Base-by-base conservation (phyloP, 345 rosid genomes). In the Lepidium aucheri region DNA sequence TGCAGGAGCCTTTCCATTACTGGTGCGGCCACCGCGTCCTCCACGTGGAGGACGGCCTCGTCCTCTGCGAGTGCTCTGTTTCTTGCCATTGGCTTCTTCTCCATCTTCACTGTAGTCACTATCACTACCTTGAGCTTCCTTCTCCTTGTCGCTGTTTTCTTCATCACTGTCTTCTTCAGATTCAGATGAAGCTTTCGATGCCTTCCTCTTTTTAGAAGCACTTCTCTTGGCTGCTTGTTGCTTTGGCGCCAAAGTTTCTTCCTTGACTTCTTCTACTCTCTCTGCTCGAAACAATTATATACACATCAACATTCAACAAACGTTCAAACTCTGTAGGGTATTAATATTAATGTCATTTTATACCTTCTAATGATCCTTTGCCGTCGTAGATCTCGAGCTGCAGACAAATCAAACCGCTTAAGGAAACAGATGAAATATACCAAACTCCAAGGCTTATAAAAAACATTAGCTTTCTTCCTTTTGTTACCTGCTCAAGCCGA, bases 331-430 rank as follows among this genome's bases (percentile, higher is more conserved):
- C 9, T 22, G 2, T 32, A 8, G 2, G 64, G 17, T 8, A 47
- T 15, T 1, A 8, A 30, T 30, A 7, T 2, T 3, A 9, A 49
- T 9, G 58, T 16, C 14, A 61, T 11, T 20, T 24, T 8, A 22
- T 77, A 89, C 90, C 97, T 90, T 84, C 97, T 60, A 76, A 78
- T 47, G 84, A 62, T 57, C 85, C 90, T 78, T 93, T 85, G 34
- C 96, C 98, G 36, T 93, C 97, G 33, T 88, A 75, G 26, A 83
- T 42, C 61, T 93, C 97, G 44, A 93, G 88, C 98, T 93, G 94
- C 71, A 43, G 55, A 75, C 41, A 66, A 42, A 50, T 64, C 33
- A 52, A 67, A 20, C 36, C 22, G 6, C 3, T 1, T 50, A 49
- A 49, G 50, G 0, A 57, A 65, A 18, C 28, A 41, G 20, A 10